Conservation (phyloP, 805 yeast species). For the Wickerhamiella bombiphila region DNA sequence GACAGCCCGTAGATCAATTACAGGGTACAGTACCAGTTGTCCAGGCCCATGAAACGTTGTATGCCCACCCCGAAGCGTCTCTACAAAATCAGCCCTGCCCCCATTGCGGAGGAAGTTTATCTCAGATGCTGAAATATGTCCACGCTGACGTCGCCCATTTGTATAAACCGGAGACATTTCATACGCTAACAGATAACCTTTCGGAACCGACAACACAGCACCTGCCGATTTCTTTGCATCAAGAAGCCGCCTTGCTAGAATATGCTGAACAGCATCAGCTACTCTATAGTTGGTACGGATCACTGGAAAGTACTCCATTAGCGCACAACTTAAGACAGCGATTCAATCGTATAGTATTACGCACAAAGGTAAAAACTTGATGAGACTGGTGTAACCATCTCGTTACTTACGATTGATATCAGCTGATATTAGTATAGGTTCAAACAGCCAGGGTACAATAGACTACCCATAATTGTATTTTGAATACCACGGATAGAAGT, state of each 20-base stretch:
- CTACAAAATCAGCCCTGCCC: conserved; percentile 42
- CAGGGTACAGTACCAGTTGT: conserved; percentile 73
- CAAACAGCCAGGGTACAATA: too few species aligned
- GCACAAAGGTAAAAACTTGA: too few species aligned
- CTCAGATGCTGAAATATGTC: conserved; percentile 28
- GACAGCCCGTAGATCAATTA: conserved; percentile 55
- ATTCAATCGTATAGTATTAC: too few species aligned
- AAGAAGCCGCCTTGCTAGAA: conserved; percentile 11
- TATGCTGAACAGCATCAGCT: conserved; percentile 13
- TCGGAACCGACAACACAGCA: conserved; percentile 23
- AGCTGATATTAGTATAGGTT: too few species aligned
- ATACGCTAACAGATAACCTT: conserved; percentile 63
- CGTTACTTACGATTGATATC: too few species aligned
- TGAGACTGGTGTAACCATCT: too few species aligned
- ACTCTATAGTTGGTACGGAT: conserved; percentile 14
- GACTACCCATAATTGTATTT: too few species aligned
- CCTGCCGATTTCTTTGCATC: conserved; percentile 13
- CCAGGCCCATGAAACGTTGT: conserved; percentile 96
- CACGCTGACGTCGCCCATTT: conserved; percentile 73
- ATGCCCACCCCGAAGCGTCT: conserved; percentile 85
- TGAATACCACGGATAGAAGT: too few species aligned
- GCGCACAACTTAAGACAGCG: too few species aligned
- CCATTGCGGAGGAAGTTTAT: conserved; percentile 15
- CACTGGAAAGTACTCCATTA: conserved; percentile 13
- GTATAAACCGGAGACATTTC: conserved; percentile 81